These are phyloP conservation scores for Selenicereus undatus DNA, from an alignment of 148 eudicot genomes.

Conservation along the genomic window DNA sequence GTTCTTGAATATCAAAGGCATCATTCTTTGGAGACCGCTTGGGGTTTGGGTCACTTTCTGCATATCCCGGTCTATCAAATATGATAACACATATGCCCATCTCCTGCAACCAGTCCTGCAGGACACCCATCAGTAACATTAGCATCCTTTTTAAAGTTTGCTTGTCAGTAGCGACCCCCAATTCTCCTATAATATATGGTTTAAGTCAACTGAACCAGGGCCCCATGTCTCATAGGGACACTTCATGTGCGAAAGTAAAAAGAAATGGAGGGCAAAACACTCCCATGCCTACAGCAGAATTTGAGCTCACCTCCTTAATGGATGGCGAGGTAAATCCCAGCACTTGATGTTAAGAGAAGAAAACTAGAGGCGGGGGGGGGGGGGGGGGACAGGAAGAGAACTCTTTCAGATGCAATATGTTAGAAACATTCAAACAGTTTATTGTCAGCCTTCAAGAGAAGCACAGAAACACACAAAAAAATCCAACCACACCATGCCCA, in stretches of 20 bases:
- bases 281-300: not conserved
- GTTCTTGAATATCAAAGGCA: constrained; percentile 22
- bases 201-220: too few species aligned
- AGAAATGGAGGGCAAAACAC: not conserved
- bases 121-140: not conserved
- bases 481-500: not conserved
- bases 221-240: too few species aligned
- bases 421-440: not conserved
- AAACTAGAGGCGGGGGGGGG: not conserved
- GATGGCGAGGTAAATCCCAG: not conserved
- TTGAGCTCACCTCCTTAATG: too few species aligned
- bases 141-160: not conserved
- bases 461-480: not conserved
- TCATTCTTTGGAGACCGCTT: constrained; percentile 31
- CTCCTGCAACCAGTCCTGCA: constrained; percentile 36
- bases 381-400: not conserved
- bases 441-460: not conserved
- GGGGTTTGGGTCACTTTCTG: constrained; percentile 38
- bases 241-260: too few species aligned
- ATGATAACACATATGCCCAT: constrained; percentile 21
- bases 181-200: too few species aligned
- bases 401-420: not conserved
- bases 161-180: too few species aligned
- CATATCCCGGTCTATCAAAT: constrained; percentile 13
- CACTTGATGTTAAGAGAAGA: not conserved